A percentile compares a stretch with the other conserved stretches of the same genome.
Conservation (phyloP, 108 stramenopile genomes). For the Nannochloropsis oceanica region DNA sequence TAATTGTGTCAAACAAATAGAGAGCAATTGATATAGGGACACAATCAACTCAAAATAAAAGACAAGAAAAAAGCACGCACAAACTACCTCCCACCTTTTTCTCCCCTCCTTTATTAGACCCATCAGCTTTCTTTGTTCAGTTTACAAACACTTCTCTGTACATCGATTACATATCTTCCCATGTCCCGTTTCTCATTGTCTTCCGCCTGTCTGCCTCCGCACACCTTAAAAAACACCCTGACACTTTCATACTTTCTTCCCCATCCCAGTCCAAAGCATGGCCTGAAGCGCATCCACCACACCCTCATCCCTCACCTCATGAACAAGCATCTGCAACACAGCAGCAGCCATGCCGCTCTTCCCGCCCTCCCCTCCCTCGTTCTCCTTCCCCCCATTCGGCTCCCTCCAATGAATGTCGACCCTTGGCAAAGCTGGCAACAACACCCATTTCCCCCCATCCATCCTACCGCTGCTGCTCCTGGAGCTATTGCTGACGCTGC, state of each 20-base stretch:
- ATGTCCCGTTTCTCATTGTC: neutral
- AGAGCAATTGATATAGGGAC: no score
- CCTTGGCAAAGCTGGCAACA: neutral
- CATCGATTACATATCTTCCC: no score
- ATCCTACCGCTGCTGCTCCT: neutral
- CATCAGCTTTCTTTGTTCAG: no score
- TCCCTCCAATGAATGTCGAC: neutral
- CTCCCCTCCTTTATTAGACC: no score
- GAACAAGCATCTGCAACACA: neutral
- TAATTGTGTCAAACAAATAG: no score
- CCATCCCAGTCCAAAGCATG: neutral
- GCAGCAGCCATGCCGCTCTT: neutral
- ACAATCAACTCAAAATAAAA: no score
- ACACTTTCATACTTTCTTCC: neutral
- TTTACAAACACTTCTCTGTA: no score
- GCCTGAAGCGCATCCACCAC: neutral
- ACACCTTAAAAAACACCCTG: no score
- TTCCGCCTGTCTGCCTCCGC: neutral
- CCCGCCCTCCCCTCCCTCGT: neutral
- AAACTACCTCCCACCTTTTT: no score
- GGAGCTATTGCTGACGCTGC: neutral
- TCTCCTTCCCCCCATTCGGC: no score
- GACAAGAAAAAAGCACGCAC: no score
- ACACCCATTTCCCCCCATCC: neutral
- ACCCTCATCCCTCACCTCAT: neutral